Evolutionary conservation across 2,329 filamentous ascomycete genomes (phyloP).

Genomic region (Lecanosticta acicola): DNA sequence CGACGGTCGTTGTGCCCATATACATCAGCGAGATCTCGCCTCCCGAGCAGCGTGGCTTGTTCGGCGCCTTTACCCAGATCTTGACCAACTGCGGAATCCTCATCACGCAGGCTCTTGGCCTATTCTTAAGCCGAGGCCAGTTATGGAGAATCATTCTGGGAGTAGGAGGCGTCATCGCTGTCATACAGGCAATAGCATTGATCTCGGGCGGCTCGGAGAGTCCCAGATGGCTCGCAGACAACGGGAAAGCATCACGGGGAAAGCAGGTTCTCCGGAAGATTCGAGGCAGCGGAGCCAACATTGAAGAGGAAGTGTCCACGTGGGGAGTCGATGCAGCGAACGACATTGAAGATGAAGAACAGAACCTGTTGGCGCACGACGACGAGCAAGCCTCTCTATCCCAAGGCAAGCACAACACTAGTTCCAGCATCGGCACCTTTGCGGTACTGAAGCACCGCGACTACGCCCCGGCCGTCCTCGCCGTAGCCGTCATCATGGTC

Average conservation of each 20-base stretch:
- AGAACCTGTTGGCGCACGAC: slow-evolving; percentile 36
- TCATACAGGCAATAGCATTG: slow-evolving; percentile 64
- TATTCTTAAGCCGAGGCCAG: slow-evolving; percentile 73
- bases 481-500: slow-evolving; percentile 87
- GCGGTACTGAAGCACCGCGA: slow-evolving; percentile 60
- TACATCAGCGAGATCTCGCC: slow-evolving; percentile 93
- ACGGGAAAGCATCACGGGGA: slow-evolving; percentile 57
- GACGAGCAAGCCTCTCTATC: neutral
- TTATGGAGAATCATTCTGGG: slow-evolving; percentile 82
- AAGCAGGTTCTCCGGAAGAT: slow-evolving; percentile 67
- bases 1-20: slow-evolving; percentile 87
- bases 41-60: slow-evolving; percentile 56
- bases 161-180: slow-evolving; percentile 62
- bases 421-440: slow-evolving; percentile 39
- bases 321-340: slow-evolving; percentile 35
- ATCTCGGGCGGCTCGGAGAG: slow-evolving; percentile 71
- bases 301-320: slow-evolving; percentile 64
- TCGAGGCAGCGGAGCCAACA: slow-evolving; percentile 61
- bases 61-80: slow-evolving; percentile 79
- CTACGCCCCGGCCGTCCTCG: slow-evolving; percentile 76
- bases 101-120: slow-evolving; percentile 74
- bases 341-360: slow-evolving; percentile 53
- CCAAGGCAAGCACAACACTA: slow-evolving; percentile 11
- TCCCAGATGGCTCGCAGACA: slow-evolving; percentile 74
- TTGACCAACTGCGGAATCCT: slow-evolving; percentile 87